A percentile compares a stretch with the other conserved stretches of the same genome.
phyloP scores from a whole-genome alignment of 2,329 filamentous ascomycete species.

The Phialocephala subalpina region DNA sequence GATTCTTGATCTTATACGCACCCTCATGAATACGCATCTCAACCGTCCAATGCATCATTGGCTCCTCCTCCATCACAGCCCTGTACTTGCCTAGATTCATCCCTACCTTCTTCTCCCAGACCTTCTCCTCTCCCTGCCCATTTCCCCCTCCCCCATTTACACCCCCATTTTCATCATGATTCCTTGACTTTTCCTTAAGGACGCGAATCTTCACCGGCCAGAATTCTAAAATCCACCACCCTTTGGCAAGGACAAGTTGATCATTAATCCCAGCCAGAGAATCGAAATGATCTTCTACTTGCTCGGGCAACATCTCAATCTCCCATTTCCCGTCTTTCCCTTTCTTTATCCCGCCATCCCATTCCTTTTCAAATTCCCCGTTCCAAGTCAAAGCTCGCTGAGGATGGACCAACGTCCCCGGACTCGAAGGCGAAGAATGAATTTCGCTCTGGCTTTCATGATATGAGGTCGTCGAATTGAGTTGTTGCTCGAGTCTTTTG shows the following conservation, averaged over 20 bases:
- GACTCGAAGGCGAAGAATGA: too few species aligned
- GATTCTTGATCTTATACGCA: slow-evolving; percentile 46
- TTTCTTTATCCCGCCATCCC: not conserved
- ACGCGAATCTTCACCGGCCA: slow-evolving; percentile 52
- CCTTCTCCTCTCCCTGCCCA: too few species aligned
- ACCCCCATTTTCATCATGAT: slow-evolving; percentile 19
- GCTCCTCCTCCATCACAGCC: slow-evolving; percentile 46
- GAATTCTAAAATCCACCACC: slow-evolving; percentile 54
- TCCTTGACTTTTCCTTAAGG: slow-evolving; percentile 37
- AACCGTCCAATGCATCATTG: slow-evolving; percentile 55
- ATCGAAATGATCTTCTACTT: slow-evolving; percentile 53
- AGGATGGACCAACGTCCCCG: too few species aligned
- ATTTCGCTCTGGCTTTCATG: too few species aligned
- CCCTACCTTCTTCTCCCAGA: slow-evolving; percentile 48
- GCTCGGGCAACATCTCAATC: slow-evolving; percentile 46
- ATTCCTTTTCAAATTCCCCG: not conserved
- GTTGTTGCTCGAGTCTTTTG: too few species aligned
- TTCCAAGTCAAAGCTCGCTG: not conserved
- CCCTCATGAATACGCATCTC: slow-evolving; percentile 45
- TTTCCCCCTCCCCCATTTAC: not conserved
- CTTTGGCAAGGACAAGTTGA: slow-evolving; percentile 46
- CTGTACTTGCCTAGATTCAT: slow-evolving; percentile 50
- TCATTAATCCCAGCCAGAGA: slow-evolving; percentile 51
- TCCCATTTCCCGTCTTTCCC: not conserved
- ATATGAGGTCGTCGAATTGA: not conserved